phyloP scores from a whole-genome alignment of 2,329 filamentous ascomycete species.

The Penicillium sp. region DNA sequence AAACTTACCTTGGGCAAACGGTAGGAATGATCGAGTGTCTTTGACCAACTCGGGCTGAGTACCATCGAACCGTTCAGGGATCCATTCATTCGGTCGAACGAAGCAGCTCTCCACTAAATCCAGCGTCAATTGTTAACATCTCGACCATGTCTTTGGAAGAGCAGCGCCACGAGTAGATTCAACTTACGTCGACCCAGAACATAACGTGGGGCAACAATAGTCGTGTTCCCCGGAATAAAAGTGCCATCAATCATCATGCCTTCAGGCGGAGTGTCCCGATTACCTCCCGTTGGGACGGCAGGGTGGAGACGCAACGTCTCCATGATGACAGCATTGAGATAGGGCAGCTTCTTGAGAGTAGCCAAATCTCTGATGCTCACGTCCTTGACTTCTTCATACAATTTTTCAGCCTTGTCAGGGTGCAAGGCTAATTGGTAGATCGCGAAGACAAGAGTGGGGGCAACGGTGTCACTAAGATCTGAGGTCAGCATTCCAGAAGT shows the following conservation, averaged over 20 bases:
- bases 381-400: slow-evolving; percentile 1
- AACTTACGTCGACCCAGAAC: slow-evolving; percentile 6
- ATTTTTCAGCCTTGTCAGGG: slow-evolving; percentile 20
- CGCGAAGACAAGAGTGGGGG: slow-evolving; percentile 44
- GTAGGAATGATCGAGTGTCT: slow-evolving; percentile 2
- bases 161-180: no score
- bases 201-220: not conserved
- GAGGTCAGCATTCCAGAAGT: not conserved
- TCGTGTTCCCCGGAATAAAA: slow-evolving; percentile 27
- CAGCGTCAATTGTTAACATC: not conserved
- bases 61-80: slow-evolving; percentile 2
- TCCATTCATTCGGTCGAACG: not conserved
- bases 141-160: not conserved
- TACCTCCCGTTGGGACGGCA: slow-evolving; percentile 26
- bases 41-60: slow-evolving; percentile 5
- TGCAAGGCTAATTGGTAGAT: slow-evolving; percentile 46
- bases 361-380: not conserved
- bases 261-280: slow-evolving; percentile 24
- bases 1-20: slow-evolving; percentile 5
- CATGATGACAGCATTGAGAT: slow-evolving; percentile 32
- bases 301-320: slow-evolving; percentile 33
- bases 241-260: slow-evolving; percentile 26
- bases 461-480: slow-evolving; percentile 45
- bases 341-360: not conserved
- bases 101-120: slow-evolving; percentile 1